Base-by-base conservation (phyloP, 2,329 filamentous ascomycete species). In the Calycina marina region DNA sequence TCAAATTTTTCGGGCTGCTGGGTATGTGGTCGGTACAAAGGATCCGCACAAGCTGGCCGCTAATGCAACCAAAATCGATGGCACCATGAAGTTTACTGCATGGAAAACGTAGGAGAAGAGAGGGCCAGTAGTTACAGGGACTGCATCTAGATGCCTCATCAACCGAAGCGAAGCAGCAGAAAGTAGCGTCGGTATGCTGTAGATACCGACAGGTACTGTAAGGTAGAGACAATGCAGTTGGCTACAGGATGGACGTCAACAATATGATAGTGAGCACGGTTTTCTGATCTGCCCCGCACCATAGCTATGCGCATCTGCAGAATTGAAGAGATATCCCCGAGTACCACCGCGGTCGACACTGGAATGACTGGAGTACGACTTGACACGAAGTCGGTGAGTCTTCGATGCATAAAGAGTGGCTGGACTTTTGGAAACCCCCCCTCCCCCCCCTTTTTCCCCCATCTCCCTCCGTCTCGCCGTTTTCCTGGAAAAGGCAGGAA, bases 371-470 rank as follows among this genome's bases (percentile, higher is more conserved):
- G 51, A 51, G 51, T 42, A 49, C 29, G 44, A 43, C 44, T 52
- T 52, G 50, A 52, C 51, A 54, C 51, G 51, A 53, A 51, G 51
- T 49, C 51, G 45, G 48, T 50, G 50, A 53, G 48, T 42, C 37
- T 42, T 15, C 41, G 45, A 39, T 53, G 51, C 50, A 53, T 52
- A 42, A 46, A 42, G 34, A 42, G 46, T 51, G 51, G 49, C 49
- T 52, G 49, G 43, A 45, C 34, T 29, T n/a, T n/a, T n/a, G n/a
- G n/a, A n/a, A n/a, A n/a, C n/a, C n/a, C n/a, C n/a, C n/a, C n/a
- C n/a, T n/a, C n/a, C n/a, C n/a, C n/a, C n/a, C n/a, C n/a, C n/a
- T n/a, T n/a, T n/a, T n/a, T n/a, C n/a, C n/a, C n/a, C n/a, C n/a
- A n/a, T n/a, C n/a, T n/a, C n/a, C n/a, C n/a, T n/a, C n/a, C n/a